A percentile compares a stretch with the other conserved stretches of the same genome.
Evolutionary conservation across 2,329 filamentous ascomycete species (phyloP).

Genomic region (Fusarium sublunatum): DNA sequence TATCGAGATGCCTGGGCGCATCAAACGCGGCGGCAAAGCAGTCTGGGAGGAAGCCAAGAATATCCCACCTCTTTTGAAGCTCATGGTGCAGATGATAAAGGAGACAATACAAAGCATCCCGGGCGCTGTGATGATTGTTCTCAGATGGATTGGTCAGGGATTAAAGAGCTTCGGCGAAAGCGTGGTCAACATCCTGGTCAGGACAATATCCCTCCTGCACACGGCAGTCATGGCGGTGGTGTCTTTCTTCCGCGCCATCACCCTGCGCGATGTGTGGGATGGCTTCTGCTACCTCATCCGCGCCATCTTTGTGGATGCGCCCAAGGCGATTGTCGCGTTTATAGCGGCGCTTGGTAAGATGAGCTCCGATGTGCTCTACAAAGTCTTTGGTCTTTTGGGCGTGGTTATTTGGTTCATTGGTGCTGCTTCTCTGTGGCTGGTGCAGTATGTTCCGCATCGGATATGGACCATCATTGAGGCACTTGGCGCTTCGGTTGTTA

Average conservation of each 20-base stretch:
- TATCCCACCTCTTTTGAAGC: conserved; percentile 23
- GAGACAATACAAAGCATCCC: conserved; percentile 34
- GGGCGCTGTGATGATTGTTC: conserved; percentile 40
- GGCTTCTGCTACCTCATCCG: conserved; percentile 48
- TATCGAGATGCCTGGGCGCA: conserved; percentile 28
- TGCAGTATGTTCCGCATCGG: conserved; percentile 51
- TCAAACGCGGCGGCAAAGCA: conserved; percentile 17
- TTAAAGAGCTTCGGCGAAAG: conserved; percentile 44
- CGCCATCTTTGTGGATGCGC: conserved; percentile 50
- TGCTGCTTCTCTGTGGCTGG: conserved; percentile 44
- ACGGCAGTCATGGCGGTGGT: conserved; percentile 51
- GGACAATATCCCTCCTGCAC: conserved; percentile 51
- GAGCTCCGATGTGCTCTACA: conserved; percentile 45
- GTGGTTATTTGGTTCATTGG: conserved; percentile 44
- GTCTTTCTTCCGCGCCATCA: conserved; percentile 51
- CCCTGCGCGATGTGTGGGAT: conserved; percentile 54
- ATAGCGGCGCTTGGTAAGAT: conserved; percentile 40
- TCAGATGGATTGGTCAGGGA: conserved; percentile 48
- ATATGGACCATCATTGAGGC: conserved; percentile 49
- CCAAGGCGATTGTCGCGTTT: conserved; percentile 44
- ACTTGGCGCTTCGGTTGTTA: conserved; percentile 47
- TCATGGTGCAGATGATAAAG: conserved; percentile 28
- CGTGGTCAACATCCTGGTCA: conserved; percentile 41
- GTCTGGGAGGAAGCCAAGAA: conserved; percentile 40
- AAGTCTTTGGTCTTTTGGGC: conserved; percentile 49